A percentile compares a stretch with the other conserved stretches of the same genome.
phyloP scores from a whole-genome alignment of 306 rosid species.

The Mimosa bimucronata region DNA sequence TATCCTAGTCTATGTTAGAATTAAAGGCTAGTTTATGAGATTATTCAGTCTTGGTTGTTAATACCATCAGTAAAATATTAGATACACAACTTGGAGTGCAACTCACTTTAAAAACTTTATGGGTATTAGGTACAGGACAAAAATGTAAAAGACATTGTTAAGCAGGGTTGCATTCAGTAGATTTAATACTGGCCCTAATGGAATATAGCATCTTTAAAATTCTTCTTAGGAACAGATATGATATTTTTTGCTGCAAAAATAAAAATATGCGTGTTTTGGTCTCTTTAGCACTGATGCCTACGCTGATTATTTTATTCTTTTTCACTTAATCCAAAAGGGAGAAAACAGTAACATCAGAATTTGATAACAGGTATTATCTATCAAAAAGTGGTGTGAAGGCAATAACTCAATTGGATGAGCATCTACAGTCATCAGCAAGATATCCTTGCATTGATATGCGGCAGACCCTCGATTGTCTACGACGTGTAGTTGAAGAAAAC shows the following conservation, averaged over 20 bases:
- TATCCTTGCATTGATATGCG: slow-evolving; percentile 2
- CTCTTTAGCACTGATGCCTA: slow-evolving; percentile 16
- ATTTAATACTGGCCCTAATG: slow-evolving; percentile 49
- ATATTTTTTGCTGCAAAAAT: slow-evolving; percentile 21
- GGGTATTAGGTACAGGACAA: slow-evolving; percentile 73
- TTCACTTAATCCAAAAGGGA: slow-evolving; percentile 14
- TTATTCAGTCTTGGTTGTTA: slow-evolving; percentile 29
- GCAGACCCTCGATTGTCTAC: slow-evolving; percentile 29
- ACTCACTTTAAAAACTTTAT: slow-evolving; percentile 54
- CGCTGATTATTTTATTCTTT: slow-evolving; percentile 17
- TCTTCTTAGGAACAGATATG: slow-evolving; percentile 5
- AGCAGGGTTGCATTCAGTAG: slow-evolving; percentile 45
- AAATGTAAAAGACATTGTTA: slow-evolving; percentile 50
- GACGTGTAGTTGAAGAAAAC: slow-evolving; percentile 49
- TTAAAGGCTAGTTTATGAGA: slow-evolving; percentile 19
- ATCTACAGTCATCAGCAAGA: slow-evolving; percentile 17
- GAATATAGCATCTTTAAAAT: slow-evolving; percentile 54
- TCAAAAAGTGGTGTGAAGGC: slow-evolving; percentile 29
- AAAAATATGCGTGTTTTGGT: slow-evolving; percentile 9
- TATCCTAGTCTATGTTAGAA: slow-evolving; percentile 13
- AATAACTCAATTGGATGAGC: slow-evolving; percentile 28
- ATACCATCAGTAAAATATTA: slow-evolving; percentile 28
- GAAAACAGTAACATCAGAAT: slow-evolving; percentile 19
- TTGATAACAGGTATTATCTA: background rate
- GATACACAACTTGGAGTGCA: slow-evolving; percentile 66